Percentiles rank a stretch among this genome's conserved stretches.
phyloP scores from a whole-genome alignment of 768 basidiomycete genomes.

The Mycena leptocephala region DNA sequence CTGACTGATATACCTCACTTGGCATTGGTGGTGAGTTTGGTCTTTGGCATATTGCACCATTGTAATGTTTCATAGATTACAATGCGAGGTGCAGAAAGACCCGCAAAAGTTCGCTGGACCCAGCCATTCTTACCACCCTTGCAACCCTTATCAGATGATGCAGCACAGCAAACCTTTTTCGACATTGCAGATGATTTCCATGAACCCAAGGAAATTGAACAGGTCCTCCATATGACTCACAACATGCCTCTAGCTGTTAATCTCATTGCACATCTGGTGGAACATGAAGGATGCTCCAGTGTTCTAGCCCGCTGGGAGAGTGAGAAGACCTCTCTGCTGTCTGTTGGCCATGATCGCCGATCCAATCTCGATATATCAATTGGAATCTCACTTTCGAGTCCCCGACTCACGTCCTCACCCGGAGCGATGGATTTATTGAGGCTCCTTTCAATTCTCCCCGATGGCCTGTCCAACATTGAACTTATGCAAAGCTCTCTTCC shows the following conservation, averaged over 20 bases:
- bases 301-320: constrained; percentile 4
- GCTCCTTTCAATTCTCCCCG: constrained; percentile 14
- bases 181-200: constrained; percentile 13
- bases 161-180: constrained; percentile 14
- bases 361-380: constrained; percentile 12
- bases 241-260: constrained; percentile 15
- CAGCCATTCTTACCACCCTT: constrained; percentile 10
- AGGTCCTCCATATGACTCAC: background rate
- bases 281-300: background rate
- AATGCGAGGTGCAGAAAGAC: constrained; percentile 12
- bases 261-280: constrained; percentile 3
- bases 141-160: background rate
- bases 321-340: constrained; percentile 16
- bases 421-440: background rate
- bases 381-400: constrained; percentile 10
- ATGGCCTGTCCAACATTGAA: constrained; percentile 12
- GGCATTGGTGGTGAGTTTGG: background rate
- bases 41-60: background rate
- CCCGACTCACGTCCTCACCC: background rate
- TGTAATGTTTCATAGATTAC: background rate
- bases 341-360: background rate
- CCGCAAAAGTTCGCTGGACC: too few relatives aligned
- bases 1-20: background rate
- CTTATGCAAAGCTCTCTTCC: constrained; percentile 20
- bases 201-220: background rate